Evolutionary conservation across 83 land plant species (phyloP).

Genomic region (Diphasiastrum complanatum): DNA sequence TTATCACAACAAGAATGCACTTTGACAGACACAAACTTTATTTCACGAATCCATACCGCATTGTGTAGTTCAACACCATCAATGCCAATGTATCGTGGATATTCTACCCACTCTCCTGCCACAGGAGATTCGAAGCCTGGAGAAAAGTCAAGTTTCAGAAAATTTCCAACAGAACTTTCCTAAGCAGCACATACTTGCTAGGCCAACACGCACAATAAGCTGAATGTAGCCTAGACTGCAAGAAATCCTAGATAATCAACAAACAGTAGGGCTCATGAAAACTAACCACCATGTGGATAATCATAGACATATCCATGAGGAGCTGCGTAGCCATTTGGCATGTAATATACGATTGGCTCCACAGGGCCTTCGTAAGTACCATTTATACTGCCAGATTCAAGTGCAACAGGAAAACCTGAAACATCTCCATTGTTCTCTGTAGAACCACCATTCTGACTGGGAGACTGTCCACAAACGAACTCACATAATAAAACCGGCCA

Average conservation of each 20-base stretch:
- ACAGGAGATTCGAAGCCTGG: too few species aligned
- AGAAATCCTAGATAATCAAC: neutral
- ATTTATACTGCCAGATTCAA: constrained; percentile 23
- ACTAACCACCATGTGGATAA: constrained; percentile 20
- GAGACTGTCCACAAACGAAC: too few species aligned
- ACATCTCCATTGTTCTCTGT: constrained; percentile 24
- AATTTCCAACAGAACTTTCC: too few species aligned
- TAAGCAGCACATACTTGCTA: too few species aligned
- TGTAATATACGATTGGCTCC: constrained; percentile 22
- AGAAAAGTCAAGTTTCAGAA: too few species aligned
- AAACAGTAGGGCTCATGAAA: too few species aligned
- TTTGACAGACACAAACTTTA: neutral
- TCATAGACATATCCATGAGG: constrained; percentile 29
- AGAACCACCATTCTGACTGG: too few species aligned
- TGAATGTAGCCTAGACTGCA: too few species aligned
- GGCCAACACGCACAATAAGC: too few species aligned
- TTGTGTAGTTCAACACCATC: constrained; percentile 28
- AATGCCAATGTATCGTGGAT: constrained; percentile 23
- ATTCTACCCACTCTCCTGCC: constrained; percentile 30
- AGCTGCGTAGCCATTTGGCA: constrained; percentile 18
- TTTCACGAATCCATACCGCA: constrained; percentile 32
- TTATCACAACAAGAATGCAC: neutral
- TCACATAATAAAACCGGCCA: too few species aligned
- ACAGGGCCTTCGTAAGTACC: constrained; percentile 15
- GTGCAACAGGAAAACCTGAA: constrained; percentile 16